These are phyloP conservation scores for Hanseniaspora clermontiae DNA, from an alignment of 805 yeast species.

Conservation along the genomic window DNA sequence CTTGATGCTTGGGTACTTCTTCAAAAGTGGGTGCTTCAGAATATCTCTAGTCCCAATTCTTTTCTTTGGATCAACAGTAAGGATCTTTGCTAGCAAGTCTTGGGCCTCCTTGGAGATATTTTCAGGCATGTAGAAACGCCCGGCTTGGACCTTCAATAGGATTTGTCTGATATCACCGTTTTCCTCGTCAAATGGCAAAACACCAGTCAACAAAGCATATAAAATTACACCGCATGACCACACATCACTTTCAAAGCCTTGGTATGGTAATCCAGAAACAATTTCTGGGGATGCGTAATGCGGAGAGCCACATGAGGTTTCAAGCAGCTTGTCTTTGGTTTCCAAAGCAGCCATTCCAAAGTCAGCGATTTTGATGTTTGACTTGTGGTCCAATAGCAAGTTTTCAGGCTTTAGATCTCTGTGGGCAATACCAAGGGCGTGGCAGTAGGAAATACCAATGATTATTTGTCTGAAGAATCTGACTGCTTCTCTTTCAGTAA, in stretches of 20 bases:
- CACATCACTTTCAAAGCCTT: slow-evolving; percentile 92
- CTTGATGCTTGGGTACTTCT: slow-evolving; percentile 44
- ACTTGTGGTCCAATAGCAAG: slow-evolving; percentile 62
- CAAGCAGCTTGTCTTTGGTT: slow-evolving; percentile 63
- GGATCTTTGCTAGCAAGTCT: slow-evolving; percentile 70
- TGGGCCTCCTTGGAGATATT: slow-evolving; percentile 72
- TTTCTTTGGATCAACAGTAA: slow-evolving; percentile 65
- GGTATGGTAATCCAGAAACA: slow-evolving; percentile 87
- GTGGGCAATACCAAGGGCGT: slow-evolving; percentile 76
- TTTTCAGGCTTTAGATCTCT: slow-evolving; percentile 80
- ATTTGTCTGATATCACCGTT: slow-evolving; percentile 86
- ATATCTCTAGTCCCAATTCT: slow-evolving; percentile 73
- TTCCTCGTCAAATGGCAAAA: slow-evolving; percentile 73
- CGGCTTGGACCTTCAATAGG: slow-evolving; percentile 80
- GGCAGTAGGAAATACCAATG: slow-evolving; percentile 72
- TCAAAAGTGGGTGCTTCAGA: slow-evolving; percentile 65
- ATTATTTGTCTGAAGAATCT: slow-evolving; percentile 79
- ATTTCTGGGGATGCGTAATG: slow-evolving; percentile 98
- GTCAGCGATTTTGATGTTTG: slow-evolving; percentile 91
- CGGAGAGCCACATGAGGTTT: slow-evolving; percentile 95
- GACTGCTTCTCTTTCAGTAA: slow-evolving; percentile 82
- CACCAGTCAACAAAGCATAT: slow-evolving; percentile 87
- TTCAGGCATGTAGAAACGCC: slow-evolving; percentile 71
- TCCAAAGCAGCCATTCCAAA: slow-evolving; percentile 99
- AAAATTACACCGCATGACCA: slow-evolving; percentile 97